Conservation (phyloP, 2,329 filamentous ascomycete genomes). For the Graphilbum ipis-grandicollis region DNA sequence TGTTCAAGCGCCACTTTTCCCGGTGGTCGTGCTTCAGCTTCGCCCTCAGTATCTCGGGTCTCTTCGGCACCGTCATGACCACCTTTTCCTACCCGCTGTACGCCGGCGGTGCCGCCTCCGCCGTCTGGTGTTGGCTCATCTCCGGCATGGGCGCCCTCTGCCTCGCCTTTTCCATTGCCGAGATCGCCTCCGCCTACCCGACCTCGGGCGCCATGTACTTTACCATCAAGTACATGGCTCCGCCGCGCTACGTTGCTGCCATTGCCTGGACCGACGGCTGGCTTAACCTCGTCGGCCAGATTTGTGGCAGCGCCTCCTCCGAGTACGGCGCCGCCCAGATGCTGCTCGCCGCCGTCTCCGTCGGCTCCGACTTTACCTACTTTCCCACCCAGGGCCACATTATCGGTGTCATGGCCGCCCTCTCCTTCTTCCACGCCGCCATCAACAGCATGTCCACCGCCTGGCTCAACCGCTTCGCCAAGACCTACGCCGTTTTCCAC, state of each 20-base stretch:
- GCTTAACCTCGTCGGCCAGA: constrained; percentile 33
- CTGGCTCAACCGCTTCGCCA: constrained; percentile 41
- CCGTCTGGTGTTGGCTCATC: constrained; percentile 41
- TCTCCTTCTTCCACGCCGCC: constrained; percentile 31
- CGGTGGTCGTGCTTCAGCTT: constrained; percentile 40
- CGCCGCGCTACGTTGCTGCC: constrained; percentile 26
- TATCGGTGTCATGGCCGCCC: constrained; percentile 36
- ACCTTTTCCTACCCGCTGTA: constrained; percentile 35
- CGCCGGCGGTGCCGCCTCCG: constrained; percentile 33
- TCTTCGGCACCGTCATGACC: constrained; percentile 37
- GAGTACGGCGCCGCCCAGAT: constrained; percentile 40
- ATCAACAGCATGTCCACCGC: constrained; percentile 38
- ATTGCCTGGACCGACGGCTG: constrained; percentile 31
- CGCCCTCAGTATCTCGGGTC: constrained; percentile 36
- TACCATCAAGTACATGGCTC: constrained; percentile 35
- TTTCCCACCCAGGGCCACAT: constrained; percentile 25
- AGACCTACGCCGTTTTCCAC: constrained; percentile 39
- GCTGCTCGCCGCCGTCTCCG: constrained; percentile 36
- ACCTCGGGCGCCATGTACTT: constrained; percentile 33
- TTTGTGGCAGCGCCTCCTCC: constrained; percentile 35
- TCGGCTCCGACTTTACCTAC: constrained; percentile 28
- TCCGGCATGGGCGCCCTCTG: constrained; percentile 38
- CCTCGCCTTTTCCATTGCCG: constrained; percentile 34
- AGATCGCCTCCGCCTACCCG: constrained; percentile 39
- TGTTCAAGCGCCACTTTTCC: constrained; percentile 43